Base-by-base conservation (phyloP, 2,329 filamentous ascomycete species). In the Corniculantispora saksenae region DNA sequence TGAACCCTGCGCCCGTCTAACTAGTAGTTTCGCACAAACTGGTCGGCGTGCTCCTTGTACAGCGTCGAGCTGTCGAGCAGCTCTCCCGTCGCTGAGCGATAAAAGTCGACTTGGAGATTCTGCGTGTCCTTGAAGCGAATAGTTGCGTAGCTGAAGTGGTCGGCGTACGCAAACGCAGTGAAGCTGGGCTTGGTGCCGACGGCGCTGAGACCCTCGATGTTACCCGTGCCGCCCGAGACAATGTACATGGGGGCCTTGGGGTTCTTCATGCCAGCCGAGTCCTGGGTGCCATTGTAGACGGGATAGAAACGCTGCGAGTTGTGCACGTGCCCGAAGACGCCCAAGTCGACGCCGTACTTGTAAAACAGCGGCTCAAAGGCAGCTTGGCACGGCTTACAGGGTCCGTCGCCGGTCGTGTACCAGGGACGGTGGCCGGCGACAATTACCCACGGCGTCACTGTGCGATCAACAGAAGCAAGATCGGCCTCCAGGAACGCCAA, bases 301-400 rank as follows among this genome's bases (percentile, higher is more conserved):
- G 75, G 82, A 70, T 77, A 66, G 68, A 86, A 84, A 1, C 85
- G 80, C 74, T 87, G 84, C 29, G 82, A 81, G 73, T 85, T 86
- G 73, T 87, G 85, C 17, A 85, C 82, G 69, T 88, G 85, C 2
- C 85, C 85, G 67, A 86, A 85, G 8, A 87, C 75, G 29, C 74
- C 84, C 5, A 87, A 72, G 67, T 88, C 85, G 23, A 88, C 85
- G 32, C 84, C 84, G 71, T 86, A 85, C 60, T 80, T 77, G 73
- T 85, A 84, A 8, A 87, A 72, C 3, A 86, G 71, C 0, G 75
- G 73, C 74, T 88, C 85, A 65, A 87, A 87, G 0, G 83, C 84
- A 0, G 66, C 67, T 66, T 83, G 81, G 75, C 84, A 87, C 0
- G 80, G 70, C 15, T 47, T 63, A 74, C 84, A 87, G 66, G 80